Percentiles rank a stretch among this genome's conserved stretches.
Conservation (phyloP, 2,329 filamentous ascomycete genomes). For the Fusarium tuaranense region DNA sequence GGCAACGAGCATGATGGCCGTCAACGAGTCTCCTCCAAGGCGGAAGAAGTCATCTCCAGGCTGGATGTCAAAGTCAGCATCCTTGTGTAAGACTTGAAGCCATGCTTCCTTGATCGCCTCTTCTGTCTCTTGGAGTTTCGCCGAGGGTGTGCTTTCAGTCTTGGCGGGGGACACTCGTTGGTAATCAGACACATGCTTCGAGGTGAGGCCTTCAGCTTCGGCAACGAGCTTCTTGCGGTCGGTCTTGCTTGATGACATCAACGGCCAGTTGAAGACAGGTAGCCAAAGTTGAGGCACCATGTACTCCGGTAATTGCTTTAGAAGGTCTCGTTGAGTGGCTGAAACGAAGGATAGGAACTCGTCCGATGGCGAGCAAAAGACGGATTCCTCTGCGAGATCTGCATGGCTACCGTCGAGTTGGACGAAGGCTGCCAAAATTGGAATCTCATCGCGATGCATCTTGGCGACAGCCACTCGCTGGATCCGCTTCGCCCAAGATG, state of each 20-base stretch:
- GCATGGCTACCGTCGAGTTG: not conserved
- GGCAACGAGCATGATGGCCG: slow-evolving; percentile 19
- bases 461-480: not conserved
- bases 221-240: slow-evolving; percentile 25
- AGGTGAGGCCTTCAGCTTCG: slow-evolving; percentile 7
- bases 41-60: slow-evolving; percentile 23
- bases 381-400: not conserved
- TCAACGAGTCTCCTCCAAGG: slow-evolving; percentile 27
- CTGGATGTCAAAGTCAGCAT: not conserved
- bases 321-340: not conserved
- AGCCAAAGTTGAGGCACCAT: slow-evolving; percentile 36
- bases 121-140: slow-evolving; percentile 44
- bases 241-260: slow-evolving; percentile 27
- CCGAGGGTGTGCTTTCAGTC: slow-evolving; percentile 24
- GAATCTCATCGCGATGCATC: not conserved
- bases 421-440: not conserved
- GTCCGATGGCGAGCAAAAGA: not conserved
- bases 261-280: slow-evolving; percentile 18
- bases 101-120: slow-evolving; percentile 13
- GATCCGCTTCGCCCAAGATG: not conserved
- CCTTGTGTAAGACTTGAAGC: not conserved
- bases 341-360: not conserved
- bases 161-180: not conserved
- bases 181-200: slow-evolving; percentile 3
- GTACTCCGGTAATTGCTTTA: slow-evolving; percentile 20